Percentiles rank a stretch among this genome's conserved stretches.
Evolutionary conservation across 306 rosid genomes (phyloP).

Genomic region (Parietaria judaica): DNA sequence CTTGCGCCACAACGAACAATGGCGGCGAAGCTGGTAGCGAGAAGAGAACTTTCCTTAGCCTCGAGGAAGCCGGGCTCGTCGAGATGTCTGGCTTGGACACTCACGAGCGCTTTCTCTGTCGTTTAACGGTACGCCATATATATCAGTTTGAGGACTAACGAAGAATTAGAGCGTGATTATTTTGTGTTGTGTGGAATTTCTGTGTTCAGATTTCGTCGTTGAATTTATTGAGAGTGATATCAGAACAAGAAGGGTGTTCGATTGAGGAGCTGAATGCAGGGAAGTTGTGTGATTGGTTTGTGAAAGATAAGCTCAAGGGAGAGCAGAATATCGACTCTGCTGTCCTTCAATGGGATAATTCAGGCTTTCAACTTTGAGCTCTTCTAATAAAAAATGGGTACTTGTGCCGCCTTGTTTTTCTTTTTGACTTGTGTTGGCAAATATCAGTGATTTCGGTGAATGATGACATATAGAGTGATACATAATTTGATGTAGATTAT

Average conservation of each 20-base stretch:
- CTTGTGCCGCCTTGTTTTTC: too few relatives aligned
- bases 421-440: too few relatives aligned
- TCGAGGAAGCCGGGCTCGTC: constrained; percentile 88
- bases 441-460: too few relatives aligned
- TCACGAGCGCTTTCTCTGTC: constrained; percentile 85
- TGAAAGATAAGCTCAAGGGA: constrained; percentile 53
- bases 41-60: constrained; percentile 47
- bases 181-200: neutral
- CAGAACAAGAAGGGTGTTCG: constrained; percentile 84
- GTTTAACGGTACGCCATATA: constrained; percentile 51
- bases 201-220: constrained; percentile 63
- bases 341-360: constrained; percentile 93
- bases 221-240: constrained; percentile 67
- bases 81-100: constrained; percentile 73
- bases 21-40: constrained; percentile 28
- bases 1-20: constrained; percentile 17
- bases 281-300: constrained; percentile 58
- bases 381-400: too few relatives aligned
- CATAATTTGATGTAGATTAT: too few relatives aligned
- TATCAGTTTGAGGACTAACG: neutral
- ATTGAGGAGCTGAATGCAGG: constrained; percentile 88
- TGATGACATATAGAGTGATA: too few relatives aligned
- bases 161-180: neutral
- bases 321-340: constrained; percentile 76
- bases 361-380: constrained; percentile 38